Conservation (phyloP, 345 rosid genomes). For the Zanthoxylum bungeanum region DNA sequence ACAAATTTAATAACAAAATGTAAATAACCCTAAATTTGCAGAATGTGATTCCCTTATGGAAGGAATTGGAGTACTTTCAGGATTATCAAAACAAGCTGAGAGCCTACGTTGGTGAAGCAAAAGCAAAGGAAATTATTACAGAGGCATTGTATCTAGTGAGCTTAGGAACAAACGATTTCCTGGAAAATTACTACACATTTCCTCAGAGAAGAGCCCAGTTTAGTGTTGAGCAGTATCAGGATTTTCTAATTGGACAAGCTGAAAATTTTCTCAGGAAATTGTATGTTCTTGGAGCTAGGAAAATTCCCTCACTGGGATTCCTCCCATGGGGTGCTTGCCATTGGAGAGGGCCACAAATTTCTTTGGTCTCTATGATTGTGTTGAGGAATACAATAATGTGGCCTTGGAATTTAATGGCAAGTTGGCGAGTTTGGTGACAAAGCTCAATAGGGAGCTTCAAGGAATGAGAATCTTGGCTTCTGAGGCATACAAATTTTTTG, state of each 20-base stretch:
- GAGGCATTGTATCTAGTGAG: conserved; percentile 49
- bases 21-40: too few relatives aligned
- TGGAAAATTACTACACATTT: conserved; percentile 50
- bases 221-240: conserved; percentile 33
- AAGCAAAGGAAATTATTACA: conserved; percentile 26
- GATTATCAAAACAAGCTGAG: conserved; percentile 44
- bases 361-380: conserved; percentile 26
- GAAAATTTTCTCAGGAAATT: conserved; percentile 33
- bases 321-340: conserved; percentile 81
- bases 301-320: conserved; percentile 52
- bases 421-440: conserved; percentile 24
- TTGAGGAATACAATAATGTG: conserved; percentile 38
- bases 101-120: conserved; percentile 36
- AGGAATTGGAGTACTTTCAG: conserved; percentile 48
- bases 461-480: conserved; percentile 37
- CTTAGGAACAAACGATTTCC: conserved; percentile 67
- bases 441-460: conserved; percentile 47
- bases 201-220: conserved; percentile 35
- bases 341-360: conserved; percentile 54
- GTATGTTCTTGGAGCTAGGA: conserved; percentile 46
- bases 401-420: conserved; percentile 50
- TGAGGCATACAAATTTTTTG: conserved; percentile 31
- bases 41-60: conserved; percentile 68
- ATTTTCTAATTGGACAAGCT: conserved; percentile 43
- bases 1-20: too few relatives aligned